These are phyloP conservation scores for Apiospora arundinis DNA, from an alignment of 2,329 filamentous ascomycete genomes.

Conservation along the genomic window DNA sequence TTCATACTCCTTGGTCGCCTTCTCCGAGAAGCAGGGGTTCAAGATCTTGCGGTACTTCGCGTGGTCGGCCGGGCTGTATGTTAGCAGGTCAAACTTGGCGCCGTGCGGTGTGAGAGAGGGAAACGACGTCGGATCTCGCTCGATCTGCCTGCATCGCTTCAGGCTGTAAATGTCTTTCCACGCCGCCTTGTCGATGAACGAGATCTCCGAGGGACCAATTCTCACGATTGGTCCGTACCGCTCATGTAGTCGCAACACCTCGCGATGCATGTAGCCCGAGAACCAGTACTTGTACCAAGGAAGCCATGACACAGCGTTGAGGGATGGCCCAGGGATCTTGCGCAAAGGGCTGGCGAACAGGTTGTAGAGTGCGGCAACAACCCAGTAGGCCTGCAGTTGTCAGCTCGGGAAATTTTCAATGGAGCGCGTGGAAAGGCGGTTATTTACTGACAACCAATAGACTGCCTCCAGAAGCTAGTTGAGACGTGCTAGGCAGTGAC, in stretches of 20 bases:
- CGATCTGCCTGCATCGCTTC: slow-evolving; percentile 7
- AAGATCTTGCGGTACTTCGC: slow-evolving; percentile 19
- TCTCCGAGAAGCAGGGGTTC: slow-evolving; percentile 21
- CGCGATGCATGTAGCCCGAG: slow-evolving; percentile 17
- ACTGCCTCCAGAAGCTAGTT: slow-evolving; percentile 5
- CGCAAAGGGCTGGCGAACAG: slow-evolving; percentile 8
- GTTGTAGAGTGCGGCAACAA: slow-evolving; percentile 20
- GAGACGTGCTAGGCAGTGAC: background rate
- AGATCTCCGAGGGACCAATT: slow-evolving; percentile 16
- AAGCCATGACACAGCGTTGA: slow-evolving; percentile 17
- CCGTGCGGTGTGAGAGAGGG: slow-evolving; percentile 21
- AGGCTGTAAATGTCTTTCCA: slow-evolving; percentile 23
- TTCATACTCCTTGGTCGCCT: slow-evolving; percentile 18
- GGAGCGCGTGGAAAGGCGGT: background rate
- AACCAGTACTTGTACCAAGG: slow-evolving; percentile 20
- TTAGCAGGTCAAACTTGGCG: slow-evolving; percentile 19
- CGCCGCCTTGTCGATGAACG: slow-evolving; percentile 21
- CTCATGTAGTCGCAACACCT: slow-evolving; percentile 13
- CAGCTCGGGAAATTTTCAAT: background rate
- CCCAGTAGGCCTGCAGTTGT: slow-evolving; percentile 4
- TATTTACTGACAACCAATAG: background rate
- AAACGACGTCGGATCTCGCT: slow-evolving; percentile 19
- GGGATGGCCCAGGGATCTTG: slow-evolving; percentile 13
- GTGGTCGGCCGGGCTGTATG: slow-evolving; percentile 19
- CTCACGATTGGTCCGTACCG: slow-evolving; percentile 21